Evolutionary conservation across 148 eudicot species (phyloP), one percentile per base, ranked within the genome.

Genomic region (Fagopyrum esculentum): DNA sequence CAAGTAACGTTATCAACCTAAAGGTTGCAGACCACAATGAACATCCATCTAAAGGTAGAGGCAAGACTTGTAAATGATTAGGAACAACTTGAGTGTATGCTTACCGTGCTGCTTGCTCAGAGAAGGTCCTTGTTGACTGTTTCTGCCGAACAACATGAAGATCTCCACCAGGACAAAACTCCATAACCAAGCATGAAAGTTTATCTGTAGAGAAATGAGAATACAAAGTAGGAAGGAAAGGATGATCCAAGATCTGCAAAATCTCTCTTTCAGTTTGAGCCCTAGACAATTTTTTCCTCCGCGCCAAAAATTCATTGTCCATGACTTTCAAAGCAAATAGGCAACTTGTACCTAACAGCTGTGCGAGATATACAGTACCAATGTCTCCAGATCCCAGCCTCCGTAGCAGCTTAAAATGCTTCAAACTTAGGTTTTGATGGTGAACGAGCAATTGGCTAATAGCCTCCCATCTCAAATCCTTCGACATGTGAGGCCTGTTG

Each of bases 121-220:
- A 81, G 76, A 92, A 92, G 77, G 87, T 73, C 66, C 86, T 81
- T 63, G 69, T 79, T 4, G 86, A 85, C 78, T 93, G 98, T 78
- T 84, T 91, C 71, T 93, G 96, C 55, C 97, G 85, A 71, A 91
- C 88, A 80, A 83, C 87, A 80, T 91, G 97, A 49, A 93, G 85
- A 83, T 93, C 97, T 72, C 98, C 97, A 73, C 94, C 91, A 45
- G 97, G 89, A 79, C 98, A 93, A 83, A 86, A 89, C 71, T 93
- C 96, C 86, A 89, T 93, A 69, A 88, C 93, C 85, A 93, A 84
- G 85, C 93, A 89, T 3, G 91, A 78, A 73, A 85, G 82, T 76
- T 83, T 89, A 74, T 89, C 86, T 19, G 96, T 77, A 15, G 83
- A 80, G 74, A 93, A 93, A 81, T 89, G 88, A 54, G 96, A 88